Evolutionary conservation across 1,284 basidiomycete species (phyloP), one percentile per base, ranked within the genome.

Genomic region (Rhodotorula glutinis): DNA sequence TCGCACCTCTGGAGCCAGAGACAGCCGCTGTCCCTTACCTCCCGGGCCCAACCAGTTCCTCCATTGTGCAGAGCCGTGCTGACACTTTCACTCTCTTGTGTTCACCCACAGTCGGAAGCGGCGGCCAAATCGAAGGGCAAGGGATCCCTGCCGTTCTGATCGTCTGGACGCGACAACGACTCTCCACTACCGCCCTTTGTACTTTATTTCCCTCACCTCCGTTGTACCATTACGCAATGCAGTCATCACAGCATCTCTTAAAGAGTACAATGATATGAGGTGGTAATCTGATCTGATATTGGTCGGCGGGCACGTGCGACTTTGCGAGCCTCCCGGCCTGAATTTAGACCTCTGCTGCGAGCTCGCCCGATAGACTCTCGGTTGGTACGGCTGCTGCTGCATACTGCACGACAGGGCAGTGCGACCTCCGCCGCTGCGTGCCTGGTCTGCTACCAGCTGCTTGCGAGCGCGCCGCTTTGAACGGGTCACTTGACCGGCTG

Each of bases 71-170:
- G 33, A 5, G 33, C 33, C 11, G 33, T 38, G 33, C 33, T 7
- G 33, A 44, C 23, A 27, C 23, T 3, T 21, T 3, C 2, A 44
- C 60, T 27, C 44, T 17, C 14, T 21, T 38, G 13, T 3, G 9
- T 41, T 29, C 30, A 9, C 17, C 25, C 29, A 7, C 40, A 72
- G 70, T 27, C 65, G 0, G 62, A 66, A 44, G n/a, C 27, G 4
- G 70, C 69, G 27, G 59, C 63, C 27, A 65, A 58, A 46, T 19
- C 46, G 30, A 72, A 72, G 62, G 57, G 29, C 27, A 69, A 65
- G 54, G 49, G 62, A 2, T 57, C 70, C 17, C 54, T 70, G 52
- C 67, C 70, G 27, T 69, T 69, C 62, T 71, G 25, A 27, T 11
- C 46, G n/a, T 21, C 21, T 47, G n/a, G 16, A 46, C 9, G 44